These are phyloP conservation scores for Trametes hirsuta DNA, from an alignment of 1,284 basidiomycete species.

Conservation along the genomic window DNA sequence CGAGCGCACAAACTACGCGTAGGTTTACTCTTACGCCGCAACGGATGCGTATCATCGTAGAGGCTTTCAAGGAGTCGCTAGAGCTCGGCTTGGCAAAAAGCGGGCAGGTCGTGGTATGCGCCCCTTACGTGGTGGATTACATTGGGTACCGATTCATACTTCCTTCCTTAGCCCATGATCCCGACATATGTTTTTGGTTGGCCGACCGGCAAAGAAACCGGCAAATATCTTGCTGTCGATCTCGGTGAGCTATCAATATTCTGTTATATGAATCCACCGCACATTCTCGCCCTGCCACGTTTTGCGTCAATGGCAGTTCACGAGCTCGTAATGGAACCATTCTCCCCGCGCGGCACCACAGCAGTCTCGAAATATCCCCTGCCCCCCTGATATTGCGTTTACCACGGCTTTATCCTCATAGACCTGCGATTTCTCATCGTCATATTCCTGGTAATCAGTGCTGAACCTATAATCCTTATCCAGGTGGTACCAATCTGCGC, in stretches of 20 bases:
- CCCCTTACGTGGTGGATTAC: neutral
- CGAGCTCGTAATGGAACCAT: too few species aligned
- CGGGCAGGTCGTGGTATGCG: constrained; percentile 86
- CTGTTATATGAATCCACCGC: too few species aligned
- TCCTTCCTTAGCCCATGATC: constrained; percentile 79
- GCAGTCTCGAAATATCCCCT: too few species aligned
- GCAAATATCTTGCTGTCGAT: constrained; percentile 93
- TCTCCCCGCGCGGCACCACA: too few species aligned
- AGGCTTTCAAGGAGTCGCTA: constrained; percentile 92
- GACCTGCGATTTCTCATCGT: too few species aligned
- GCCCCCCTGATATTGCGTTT: too few species aligned
- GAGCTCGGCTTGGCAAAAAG: constrained; percentile 85
- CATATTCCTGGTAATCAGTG: too few species aligned
- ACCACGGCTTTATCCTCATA: too few species aligned
- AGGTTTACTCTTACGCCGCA: constrained; percentile 90
- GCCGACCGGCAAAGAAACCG: constrained; percentile 89
- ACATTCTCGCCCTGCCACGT: too few species aligned
- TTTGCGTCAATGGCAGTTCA: too few species aligned
- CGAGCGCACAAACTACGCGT: constrained; percentile 5
- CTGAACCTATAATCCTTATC: neutral
- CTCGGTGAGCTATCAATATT: constrained; percentile 61
- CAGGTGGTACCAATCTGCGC: constrained; percentile 94
- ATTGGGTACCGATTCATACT: constrained; percentile 8
- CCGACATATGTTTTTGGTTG: constrained; percentile 98
- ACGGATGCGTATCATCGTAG: constrained; percentile 96